phyloP scores from a whole-genome alignment of 306 rosid genomes.

The Alnus glutinosa region DNA sequence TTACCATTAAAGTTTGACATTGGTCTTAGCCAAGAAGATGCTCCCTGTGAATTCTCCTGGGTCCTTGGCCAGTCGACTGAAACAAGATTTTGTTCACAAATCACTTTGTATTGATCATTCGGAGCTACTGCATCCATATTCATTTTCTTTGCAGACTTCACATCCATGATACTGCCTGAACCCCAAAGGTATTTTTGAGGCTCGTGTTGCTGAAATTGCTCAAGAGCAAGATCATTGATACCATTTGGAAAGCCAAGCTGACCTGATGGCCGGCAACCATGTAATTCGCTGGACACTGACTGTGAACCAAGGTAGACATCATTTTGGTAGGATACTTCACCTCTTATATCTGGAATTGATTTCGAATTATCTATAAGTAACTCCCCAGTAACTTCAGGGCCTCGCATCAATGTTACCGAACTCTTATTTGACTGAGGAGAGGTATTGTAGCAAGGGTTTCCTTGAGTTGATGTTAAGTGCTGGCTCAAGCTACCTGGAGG shows the following conservation, averaged over 20 bases:
- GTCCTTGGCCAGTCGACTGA: conserved; percentile 14
- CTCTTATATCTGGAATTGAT: neutral
- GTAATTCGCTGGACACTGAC: neutral
- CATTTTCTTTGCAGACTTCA: neutral
- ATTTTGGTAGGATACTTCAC: neutral
- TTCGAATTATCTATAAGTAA: neutral
- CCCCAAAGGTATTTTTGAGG: neutral
- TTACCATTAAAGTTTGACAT: neutral
- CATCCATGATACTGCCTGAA: neutral
- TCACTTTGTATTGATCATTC: neutral
- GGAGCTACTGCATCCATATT: neutral
- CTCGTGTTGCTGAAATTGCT: neutral
- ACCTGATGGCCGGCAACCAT: conserved; percentile 1
- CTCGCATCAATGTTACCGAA: neutral
- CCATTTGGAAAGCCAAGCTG: neutral
- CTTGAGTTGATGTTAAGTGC: neutral
- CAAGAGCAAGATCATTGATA: neutral
- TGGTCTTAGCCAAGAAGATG: neutral
- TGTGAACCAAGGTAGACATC: neutral
- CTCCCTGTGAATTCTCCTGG: neutral
- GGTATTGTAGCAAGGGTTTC: neutral
- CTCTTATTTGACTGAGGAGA: neutral
- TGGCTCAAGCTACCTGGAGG: neutral
- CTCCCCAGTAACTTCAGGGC: neutral
- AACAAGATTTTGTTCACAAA: neutral